Base-by-base conservation (phyloP, 345 rosid species). In the Hirschfeldia incana region DNA sequence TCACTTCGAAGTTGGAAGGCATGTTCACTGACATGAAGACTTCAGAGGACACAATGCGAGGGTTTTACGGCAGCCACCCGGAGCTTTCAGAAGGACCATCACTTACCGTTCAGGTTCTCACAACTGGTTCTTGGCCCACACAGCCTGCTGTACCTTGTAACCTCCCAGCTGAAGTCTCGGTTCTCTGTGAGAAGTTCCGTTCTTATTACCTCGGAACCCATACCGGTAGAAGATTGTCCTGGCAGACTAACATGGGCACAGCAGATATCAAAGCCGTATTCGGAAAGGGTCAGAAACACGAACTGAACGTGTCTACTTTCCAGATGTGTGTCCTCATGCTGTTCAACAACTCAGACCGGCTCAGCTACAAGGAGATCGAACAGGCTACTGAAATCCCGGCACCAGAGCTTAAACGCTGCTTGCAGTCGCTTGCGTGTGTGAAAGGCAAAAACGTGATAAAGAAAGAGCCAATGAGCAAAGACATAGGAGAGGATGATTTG, bases 171-270 rank as follows among this genome's bases (percentile, higher is more conserved):
- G 99, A 95, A 82, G 88, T 95, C 87, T 86, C 92, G 13, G 90
- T 85, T 26, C 76, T 95, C 11, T 95, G 99, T 33, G 97, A 95
- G 88, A 95, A 91, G 91, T 95, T 95, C 81, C 88, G 98, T 32
- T 88, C 96, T 4, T 87, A 88, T 79, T 95, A 95, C 85, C 98
- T 95, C 12, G 99, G 99, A 63, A 93, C 98, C 44, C 99, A 93
- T 67, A 95, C 93, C 3, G 99, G 99, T 13, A 81, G 99, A 85
- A 87, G 99, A 79, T 73, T 95, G 70, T 86, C 99, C 6, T 95
- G 99, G 99, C 99, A 95, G 82, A 95, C 99, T n/a, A 95, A 95
- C 87, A 95, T 91, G 99, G 99, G 99, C 65, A 86, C 97, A 34
- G 99, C 99, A 0, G 99, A 95, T 68, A 85, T 95, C 71, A 95